Percentiles rank a stretch among this genome's conserved stretches.
phyloP scores from a whole-genome alignment of 169 alveolate genomes.

The Plasmodium ovale region DNA sequence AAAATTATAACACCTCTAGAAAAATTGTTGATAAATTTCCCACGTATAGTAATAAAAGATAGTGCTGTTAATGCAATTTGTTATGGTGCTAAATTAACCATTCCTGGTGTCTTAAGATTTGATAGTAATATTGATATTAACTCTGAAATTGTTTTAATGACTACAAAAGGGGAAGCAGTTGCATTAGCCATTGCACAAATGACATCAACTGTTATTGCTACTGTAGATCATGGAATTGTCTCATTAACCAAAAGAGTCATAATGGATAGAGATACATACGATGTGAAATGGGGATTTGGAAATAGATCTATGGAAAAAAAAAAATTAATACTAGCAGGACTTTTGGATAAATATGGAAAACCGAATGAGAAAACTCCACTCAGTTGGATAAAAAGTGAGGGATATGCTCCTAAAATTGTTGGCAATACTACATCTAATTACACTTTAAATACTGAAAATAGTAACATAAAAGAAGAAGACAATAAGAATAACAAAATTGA shows the following conservation, averaged over 20 bases:
- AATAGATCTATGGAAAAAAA: constrained; percentile 99
- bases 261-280: constrained; percentile 99
- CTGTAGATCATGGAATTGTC: constrained; percentile 99
- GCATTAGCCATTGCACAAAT: constrained; percentile 99
- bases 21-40: constrained; percentile 94
- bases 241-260: constrained; percentile 99
- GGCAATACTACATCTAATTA: constrained; percentile 84
- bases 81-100: constrained; percentile 99
- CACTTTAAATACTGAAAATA: constrained; percentile 71
- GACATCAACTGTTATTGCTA: constrained; percentile 99
- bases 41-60: constrained; percentile 99
- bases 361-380: constrained; percentile 96
- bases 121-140: constrained; percentile 97
- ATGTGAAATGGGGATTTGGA: constrained; percentile 99
- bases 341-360: constrained; percentile 95
- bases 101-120: constrained; percentile 99
- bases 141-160: constrained; percentile 97
- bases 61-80: constrained; percentile 99
- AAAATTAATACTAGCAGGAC: constrained; percentile 96
- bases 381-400: constrained; percentile 93
- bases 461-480: constrained; percentile 14
- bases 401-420: constrained; percentile 87
- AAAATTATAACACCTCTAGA: constrained; percentile 98
- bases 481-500: neutral
- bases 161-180: constrained; percentile 99